Evolutionary conservation across 306 rosid genomes (phyloP).

Genomic region (Castanopsis chinensis): DNA sequence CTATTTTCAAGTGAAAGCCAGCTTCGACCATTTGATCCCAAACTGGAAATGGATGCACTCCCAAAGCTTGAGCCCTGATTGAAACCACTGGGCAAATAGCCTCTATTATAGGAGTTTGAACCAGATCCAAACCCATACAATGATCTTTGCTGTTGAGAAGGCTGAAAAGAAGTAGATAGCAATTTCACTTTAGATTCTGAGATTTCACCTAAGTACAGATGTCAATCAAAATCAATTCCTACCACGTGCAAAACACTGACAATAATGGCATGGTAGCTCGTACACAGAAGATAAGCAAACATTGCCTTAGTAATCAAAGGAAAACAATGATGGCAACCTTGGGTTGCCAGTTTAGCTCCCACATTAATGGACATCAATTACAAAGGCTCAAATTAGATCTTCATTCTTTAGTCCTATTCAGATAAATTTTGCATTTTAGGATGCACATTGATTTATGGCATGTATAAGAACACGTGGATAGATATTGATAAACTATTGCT

Average conservation of each 20-base stretch:
- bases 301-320: neutral
- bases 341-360: neutral
- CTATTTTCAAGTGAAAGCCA: conserved; percentile 56
- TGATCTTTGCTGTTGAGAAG: conserved; percentile 67
- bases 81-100: conserved; percentile 46
- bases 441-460: neutral
- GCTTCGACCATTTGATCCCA: conserved; percentile 42
- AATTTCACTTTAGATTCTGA: neutral
- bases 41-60: conserved; percentile 30
- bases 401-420: neutral
- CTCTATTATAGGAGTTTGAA: conserved; percentile 60
- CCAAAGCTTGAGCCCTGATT: conserved; percentile 64
- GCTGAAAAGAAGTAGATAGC: conserved; percentile 47
- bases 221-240: conserved; percentile 7
- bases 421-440: neutral
- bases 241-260: conserved; percentile 10
- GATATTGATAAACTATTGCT: no score
- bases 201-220: neutral
- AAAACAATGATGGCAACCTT: neutral
- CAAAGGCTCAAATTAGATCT: neutral
- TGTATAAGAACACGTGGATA: no score
- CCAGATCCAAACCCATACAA: conserved; percentile 75
- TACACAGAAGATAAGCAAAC: conserved; percentile 8
- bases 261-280: neutral
- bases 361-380: neutral